Percentiles rank a stretch among this genome's conserved stretches.
Evolutionary conservation across 2,329 filamentous ascomycete genomes (phyloP).

Genomic region (Chlorencoelia australis): DNA sequence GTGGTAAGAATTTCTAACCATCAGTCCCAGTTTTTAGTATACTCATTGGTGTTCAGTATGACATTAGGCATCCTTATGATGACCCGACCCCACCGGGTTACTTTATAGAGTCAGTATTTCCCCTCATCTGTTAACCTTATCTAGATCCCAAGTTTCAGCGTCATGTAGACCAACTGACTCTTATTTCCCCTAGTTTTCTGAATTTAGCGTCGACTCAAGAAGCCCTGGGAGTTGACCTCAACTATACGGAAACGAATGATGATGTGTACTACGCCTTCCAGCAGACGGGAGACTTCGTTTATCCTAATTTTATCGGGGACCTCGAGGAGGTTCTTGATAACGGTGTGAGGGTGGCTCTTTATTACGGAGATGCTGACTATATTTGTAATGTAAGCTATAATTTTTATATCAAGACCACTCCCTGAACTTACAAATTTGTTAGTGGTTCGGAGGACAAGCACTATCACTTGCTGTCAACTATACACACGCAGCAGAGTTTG

Average conservation of each 20-base stretch:
- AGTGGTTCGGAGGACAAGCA: conserved; percentile 43
- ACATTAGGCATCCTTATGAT: conserved; percentile 40
- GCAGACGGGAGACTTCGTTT: conserved; percentile 47
- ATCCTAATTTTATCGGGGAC: conserved; percentile 44
- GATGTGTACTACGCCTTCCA: conserved; percentile 36
- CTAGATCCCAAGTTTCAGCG: too few species aligned
- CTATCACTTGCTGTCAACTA: conserved; percentile 42
- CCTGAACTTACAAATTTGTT: conserved; percentile 16
- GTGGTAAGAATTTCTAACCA: conserved; percentile 5
- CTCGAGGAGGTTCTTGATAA: conserved; percentile 36
- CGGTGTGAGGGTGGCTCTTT: conserved; percentile 40
- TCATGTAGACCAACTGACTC: too few species aligned
- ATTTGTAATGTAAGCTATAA: conserved; percentile 14
- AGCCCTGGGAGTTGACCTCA: conserved; percentile 9
- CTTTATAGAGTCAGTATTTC: too few species aligned
- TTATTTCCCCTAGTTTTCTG: too few species aligned
- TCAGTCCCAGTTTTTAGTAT: too few species aligned
- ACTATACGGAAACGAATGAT: conserved; percentile 18
- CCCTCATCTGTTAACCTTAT: conserved; percentile 23
- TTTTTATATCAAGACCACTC: background rate
- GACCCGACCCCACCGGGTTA: conserved; percentile 42
- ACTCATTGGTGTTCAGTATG: conserved; percentile 30
- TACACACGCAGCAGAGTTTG: conserved; percentile 36
- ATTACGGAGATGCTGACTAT: conserved; percentile 43
- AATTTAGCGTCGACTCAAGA: conserved; percentile 6